phyloP scores from a whole-genome alignment of 1,284 basidiomycete species.

The Trametes polyzona region DNA sequence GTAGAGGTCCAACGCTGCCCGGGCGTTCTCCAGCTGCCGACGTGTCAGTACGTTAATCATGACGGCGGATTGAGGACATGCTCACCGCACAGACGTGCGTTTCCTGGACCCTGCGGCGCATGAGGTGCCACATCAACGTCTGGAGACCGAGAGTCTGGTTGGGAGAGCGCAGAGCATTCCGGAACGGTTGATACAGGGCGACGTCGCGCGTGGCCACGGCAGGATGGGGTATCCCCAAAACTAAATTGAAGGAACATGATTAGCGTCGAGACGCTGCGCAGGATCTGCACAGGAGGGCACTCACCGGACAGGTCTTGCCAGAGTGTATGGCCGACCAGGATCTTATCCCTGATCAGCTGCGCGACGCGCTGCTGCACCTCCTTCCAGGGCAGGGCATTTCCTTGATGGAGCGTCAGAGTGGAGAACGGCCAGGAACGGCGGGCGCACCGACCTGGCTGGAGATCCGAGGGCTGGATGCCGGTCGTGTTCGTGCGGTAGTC shows the following conservation, averaged over 20 bases:
- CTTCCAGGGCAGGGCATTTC: conserved; percentile 55
- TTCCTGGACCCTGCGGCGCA: conserved; percentile 75
- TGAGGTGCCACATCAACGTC: conserved; percentile 78
- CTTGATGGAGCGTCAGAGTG: conserved; percentile 36
- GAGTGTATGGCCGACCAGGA: conserved; percentile 73
- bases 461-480: conserved; percentile 61
- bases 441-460: conserved; percentile 38
- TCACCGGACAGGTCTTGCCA: conserved; percentile 81
- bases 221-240: conserved; percentile 80
- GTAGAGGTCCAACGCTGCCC: conserved; percentile 77
- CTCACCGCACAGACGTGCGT: conserved; percentile 67
- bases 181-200: conserved; percentile 78
- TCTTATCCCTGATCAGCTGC: conserved; percentile 63
- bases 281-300: conserved; percentile 9
- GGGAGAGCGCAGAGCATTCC: conserved; percentile 65
- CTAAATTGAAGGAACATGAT: conserved; percentile 39
- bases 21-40: conserved; percentile 72
- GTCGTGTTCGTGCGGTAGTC: conserved; percentile 76
- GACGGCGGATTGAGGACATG: neutral
- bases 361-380: conserved; percentile 67
- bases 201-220: conserved; percentile 83
- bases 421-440: neutral
- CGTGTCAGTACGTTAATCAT: conserved; percentile 1
- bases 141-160: conserved; percentile 72
- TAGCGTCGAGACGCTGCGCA: neutral